A percentile compares a stretch with the other conserved stretches of the same genome.
Conservation (phyloP, 2,329 filamentous ascomycete species). For the Hysterium pulicare region DNA sequence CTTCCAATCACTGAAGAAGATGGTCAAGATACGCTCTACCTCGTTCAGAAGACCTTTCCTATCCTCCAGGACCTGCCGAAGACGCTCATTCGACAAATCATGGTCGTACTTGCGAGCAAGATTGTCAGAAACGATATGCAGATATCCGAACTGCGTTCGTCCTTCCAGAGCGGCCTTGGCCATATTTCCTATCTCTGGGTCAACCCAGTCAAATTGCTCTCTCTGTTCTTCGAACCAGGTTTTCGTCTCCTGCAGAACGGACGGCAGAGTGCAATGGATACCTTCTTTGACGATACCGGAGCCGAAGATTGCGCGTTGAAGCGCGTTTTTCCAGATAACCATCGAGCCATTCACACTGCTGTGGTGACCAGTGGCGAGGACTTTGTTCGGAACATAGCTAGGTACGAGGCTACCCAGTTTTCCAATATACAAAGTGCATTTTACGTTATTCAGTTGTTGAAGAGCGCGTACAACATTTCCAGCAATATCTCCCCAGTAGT, state of each 20-base stretch:
- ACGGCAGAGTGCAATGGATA: constrained; percentile 2
- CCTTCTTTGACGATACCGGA: not conserved
- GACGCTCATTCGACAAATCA: constrained; percentile 7
- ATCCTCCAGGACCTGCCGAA: not conserved
- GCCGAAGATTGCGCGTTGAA: not conserved
- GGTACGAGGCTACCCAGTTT: constrained; percentile 5
- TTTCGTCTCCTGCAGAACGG: constrained; percentile 7
- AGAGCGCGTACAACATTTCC: constrained; percentile 7
- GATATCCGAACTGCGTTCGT: constrained; percentile 4
- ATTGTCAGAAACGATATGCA: constrained; percentile 9
- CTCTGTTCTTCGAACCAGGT: constrained; percentile 2
- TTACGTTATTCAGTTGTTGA: constrained; percentile 1
- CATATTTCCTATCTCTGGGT: constrained; percentile 9
- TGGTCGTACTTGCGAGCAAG: constrained; percentile 6
- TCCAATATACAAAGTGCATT: constrained; percentile 7
- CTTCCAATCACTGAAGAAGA: not conserved
- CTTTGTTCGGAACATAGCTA: constrained; percentile 1
- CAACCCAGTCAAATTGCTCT: constrained; percentile 5
- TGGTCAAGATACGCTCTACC: not conserved
- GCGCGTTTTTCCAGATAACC: constrained; percentile 6
- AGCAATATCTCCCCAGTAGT: constrained; percentile 7
- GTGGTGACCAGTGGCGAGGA: constrained; percentile 1
- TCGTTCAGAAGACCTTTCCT: not conserved
- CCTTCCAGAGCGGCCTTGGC: constrained; percentile 6
- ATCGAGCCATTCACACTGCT: not conserved